Base-by-base conservation (phyloP, 768 basidiomycete species). In the Artomyces pyxidatus region DNA sequence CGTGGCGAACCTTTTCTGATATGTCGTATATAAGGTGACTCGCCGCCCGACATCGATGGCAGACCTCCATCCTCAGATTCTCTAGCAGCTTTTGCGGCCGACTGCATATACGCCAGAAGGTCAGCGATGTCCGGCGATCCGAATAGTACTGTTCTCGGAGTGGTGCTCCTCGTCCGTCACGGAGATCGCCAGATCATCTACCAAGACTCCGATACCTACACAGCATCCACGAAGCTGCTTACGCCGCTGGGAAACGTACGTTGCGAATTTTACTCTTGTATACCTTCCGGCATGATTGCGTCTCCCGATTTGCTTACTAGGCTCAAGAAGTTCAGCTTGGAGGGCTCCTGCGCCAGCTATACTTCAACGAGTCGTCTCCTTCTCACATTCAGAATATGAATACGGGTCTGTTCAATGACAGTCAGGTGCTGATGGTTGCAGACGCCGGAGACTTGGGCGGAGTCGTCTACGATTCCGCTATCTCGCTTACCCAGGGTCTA, bases 361-460 rank as follows among this genome's bases (percentile, higher is more conserved):
- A 86, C 61, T 55, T 84, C 44, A 71, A 78, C 49, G 38, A 66
- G 0, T 71, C 74, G 3, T 83, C 82, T 3, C 54, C 78, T 0
- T 74, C 70, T 8, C 73, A 71, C 54, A 79, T 86, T 45, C 54
- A 67, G 9, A 74, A 72, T 0, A 64, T 67, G 21, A 60, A 58
- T 48, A 58, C 59, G 3, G 58, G 54, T 22, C 57, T 70, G 39
- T 67, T 71, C 58, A 51, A 70, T 37, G 63, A 65, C 42, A 61
- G 58, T 45, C 69, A 75, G 58, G 65, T 76, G 50, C 59, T 61
- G 28, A 71, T 80, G 44, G 75, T 73, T 16, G 85, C 86, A 1
- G 85, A 88, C 62, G 77, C 75, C 22, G 82, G 82, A 6, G 83
- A 78, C 16, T 85, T 88, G 64, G 76, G 74, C n/a, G 76, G 71